These are phyloP conservation scores for Bullera alba DNA, from an alignment of 768 basidiomycete species.

Conservation along the genomic window DNA sequence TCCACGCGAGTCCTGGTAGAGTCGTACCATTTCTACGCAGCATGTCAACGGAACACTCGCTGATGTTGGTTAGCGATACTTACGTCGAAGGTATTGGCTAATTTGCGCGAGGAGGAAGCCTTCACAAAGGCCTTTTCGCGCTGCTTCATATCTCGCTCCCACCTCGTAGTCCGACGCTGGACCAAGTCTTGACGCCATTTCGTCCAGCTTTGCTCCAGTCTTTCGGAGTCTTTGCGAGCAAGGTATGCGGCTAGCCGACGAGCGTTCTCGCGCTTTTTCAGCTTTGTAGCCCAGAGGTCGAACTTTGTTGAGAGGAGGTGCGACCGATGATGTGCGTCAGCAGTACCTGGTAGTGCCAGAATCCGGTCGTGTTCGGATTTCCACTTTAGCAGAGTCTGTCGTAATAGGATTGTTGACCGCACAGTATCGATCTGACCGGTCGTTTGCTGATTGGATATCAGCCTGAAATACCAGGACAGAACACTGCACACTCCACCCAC, in stretches of 20 bases:
- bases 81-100: conserved; percentile 9
- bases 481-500: conserved; percentile 7
- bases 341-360: conserved; percentile 2
- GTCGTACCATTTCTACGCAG: conserved; percentile 10
- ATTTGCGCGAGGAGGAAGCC: neutral
- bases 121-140: conserved; percentile 14
- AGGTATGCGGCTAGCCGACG: too few species aligned
- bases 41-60: neutral
- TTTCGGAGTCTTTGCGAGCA: too few species aligned
- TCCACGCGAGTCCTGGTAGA: conserved; percentile 1
- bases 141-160: conserved; percentile 22
- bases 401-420: conserved; percentile 25
- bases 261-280: too few species aligned
- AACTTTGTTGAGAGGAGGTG: too few species aligned
- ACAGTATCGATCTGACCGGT: conserved; percentile 18
- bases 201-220: conserved; percentile 3
- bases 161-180: conserved; percentile 13
- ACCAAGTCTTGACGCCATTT: conserved; percentile 14
- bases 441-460: conserved; percentile 10
- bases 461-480: neutral
- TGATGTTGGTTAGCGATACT: too few species aligned
- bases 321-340: conserved; percentile 18
- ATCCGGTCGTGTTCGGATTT: neutral
- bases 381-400: conserved; percentile 31
- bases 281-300: too few species aligned